Conservation (phyloP, 805 yeast species). For the Brettanomyces anomalus region DNA sequence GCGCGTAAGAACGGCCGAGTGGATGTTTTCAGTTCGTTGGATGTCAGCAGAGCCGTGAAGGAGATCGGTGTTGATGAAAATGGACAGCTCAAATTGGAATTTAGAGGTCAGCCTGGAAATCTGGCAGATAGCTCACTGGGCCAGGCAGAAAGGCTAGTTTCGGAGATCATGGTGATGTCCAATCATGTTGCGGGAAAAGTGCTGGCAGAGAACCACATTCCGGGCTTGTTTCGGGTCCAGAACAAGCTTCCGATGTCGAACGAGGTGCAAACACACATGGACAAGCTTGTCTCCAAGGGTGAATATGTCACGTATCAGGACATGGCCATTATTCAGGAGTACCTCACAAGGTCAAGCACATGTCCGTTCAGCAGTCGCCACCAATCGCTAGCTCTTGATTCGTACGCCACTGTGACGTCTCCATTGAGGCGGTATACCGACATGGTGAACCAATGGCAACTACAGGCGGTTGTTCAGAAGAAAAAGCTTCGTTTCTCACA, state of each 20-base stretch:
- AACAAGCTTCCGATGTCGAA: conserved; percentile 16
- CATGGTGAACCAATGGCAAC: conserved; percentile 70
- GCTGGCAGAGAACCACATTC: conserved; percentile 34
- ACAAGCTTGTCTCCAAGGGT: conserved; percentile 14
- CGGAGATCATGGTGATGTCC: conserved; percentile 78
- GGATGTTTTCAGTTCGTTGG: conserved; percentile 11
- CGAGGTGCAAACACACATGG: conserved; percentile 13
- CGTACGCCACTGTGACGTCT: conserved; percentile 74
- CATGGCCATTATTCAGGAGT: conserved; percentile 32
- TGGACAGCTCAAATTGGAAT: conserved; percentile 16
- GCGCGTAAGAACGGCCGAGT: conserved; percentile 32
- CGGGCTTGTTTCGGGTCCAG: conserved; percentile 40
- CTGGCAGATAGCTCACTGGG: conserved; percentile 16
- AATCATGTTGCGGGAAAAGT: conserved; percentile 51
- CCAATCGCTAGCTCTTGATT: conserved; percentile 50
- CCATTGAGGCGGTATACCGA: conserved; percentile 84
- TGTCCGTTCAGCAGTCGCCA: conserved; percentile 41
- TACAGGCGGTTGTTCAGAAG: conserved; percentile 35
- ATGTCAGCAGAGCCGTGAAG: conserved; percentile 15
- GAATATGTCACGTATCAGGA: conserved; percentile 28
- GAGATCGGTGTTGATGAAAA: conserved; percentile 16
- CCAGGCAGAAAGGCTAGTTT: conserved; percentile 55
- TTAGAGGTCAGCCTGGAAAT: conserved; percentile 10
- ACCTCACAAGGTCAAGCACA: conserved; percentile 45
- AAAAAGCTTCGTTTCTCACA: conserved; percentile 24